A percentile compares a stretch with the other conserved stretches of the same genome.
These are phyloP conservation scores for Cyclostephanos invisitatus DNA, from an alignment of 108 stramenopile genomes.

Conservation along the genomic window DNA sequence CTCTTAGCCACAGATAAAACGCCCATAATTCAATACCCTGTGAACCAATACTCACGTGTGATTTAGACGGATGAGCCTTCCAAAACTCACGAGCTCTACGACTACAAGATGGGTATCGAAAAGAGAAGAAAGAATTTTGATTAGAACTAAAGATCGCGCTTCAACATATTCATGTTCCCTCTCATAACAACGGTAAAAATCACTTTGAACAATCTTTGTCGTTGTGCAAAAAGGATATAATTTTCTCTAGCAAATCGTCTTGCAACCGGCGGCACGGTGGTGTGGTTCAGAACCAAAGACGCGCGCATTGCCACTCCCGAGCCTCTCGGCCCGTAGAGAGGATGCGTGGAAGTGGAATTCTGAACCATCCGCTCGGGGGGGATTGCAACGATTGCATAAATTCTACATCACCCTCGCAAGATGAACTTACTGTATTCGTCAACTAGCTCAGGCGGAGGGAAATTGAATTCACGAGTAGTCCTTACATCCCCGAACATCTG, in stretches of 20 bases:
- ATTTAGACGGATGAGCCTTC: slow-evolving; percentile 72
- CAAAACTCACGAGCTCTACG: slow-evolving; percentile 64
- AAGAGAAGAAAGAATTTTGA: background rate
- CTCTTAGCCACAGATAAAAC: background rate
- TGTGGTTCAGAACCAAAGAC: background rate
- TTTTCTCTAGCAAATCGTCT: slow-evolving; percentile 10
- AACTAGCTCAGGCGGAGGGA: slow-evolving; percentile 79
- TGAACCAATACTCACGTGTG: slow-evolving; percentile 54
- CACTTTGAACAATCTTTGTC: slow-evolving; percentile 1
- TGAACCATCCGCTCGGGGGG: slow-evolving; percentile 7
- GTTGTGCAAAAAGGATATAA: slow-evolving; percentile 6
- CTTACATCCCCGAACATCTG: slow-evolving; percentile 40
- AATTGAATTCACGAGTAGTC: slow-evolving; percentile 69
- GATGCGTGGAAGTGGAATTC: background rate
- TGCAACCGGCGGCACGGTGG: slow-evolving; percentile 14
- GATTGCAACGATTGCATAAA: slow-evolving; percentile 9
- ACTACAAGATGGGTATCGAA: slow-evolving; percentile 16
- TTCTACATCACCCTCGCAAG: background rate
- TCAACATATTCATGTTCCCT: background rate
- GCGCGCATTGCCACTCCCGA: background rate
- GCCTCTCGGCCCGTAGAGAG: slow-evolving; percentile 9
- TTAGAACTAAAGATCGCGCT: background rate
- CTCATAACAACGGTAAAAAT: slow-evolving; percentile 6
- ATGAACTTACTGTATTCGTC: slow-evolving; percentile 61
- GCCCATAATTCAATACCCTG: background rate